Base-by-base conservation (phyloP, 805 yeast genomes). In the Candida berthetii region DNA sequence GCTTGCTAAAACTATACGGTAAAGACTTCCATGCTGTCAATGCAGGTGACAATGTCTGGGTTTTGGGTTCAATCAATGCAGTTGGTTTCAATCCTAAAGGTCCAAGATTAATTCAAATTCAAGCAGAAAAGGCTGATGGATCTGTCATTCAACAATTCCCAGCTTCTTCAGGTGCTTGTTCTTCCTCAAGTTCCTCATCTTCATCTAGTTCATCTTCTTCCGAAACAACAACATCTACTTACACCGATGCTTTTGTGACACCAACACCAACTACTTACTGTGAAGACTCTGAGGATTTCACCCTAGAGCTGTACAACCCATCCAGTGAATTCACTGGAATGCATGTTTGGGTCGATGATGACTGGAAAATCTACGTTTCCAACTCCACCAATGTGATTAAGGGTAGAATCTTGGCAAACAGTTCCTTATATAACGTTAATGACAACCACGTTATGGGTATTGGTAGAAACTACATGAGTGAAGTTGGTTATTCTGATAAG, bases 271-370 rank as follows among this genome's bases (percentile, higher is more conserved):
- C 29, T 27, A 9, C 29, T 10, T 27, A 27, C 13, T 27, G 29
- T 3, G 42, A 50, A 2, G 47, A 52, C 22, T 44, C 50, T 11
- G 39, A 15, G 17, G 33, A 25, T 14, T 39, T 46, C 36, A 29
- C 29, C 7, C 22, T 38, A 10, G 35, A 39, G 18, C 37, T 48
- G 22, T 45, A 44, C 16, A 49, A 53, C n/a, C 44, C 46, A 10
- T 41, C 34, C 14, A 46, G 53, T 11, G 35, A 48, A 13, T 45
- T 59, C 4, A 50, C 45, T 7, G 57, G 49, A 31, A 52, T 61
- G 1, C 28, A 16, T 53, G 49, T 20, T 42, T 52, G 35, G 50
- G 50, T 15, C 39, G 56, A 22, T 44, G 33, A 24, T 11, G 45
- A 40, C 19, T 7, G 34, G 28, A 41, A 39, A 31, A 28, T 44